Base-by-base conservation (phyloP, 257 asterid genomes). In the Nicotiana tabacum region DNA sequence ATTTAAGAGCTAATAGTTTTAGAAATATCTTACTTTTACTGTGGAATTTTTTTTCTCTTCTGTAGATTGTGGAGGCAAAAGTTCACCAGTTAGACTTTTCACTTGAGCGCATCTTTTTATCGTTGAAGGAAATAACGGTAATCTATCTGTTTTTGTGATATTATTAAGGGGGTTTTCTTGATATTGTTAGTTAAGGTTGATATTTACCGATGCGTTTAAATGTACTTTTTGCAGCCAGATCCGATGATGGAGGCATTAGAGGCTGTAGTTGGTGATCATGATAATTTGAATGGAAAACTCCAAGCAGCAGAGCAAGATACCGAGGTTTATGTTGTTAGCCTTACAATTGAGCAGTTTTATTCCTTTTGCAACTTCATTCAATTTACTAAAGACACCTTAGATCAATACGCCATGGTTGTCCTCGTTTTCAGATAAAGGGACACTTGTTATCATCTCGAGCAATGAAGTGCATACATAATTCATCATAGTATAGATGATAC, bases 21-120 rank as follows among this genome's bases (percentile, higher is more conserved):
- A 7, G 8, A 74, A 35, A 24, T 74, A 48, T 27, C 80, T 74
- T 74, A 74, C 16, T 27, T 48, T 72, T 53, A 12, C 16, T 74
- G 9, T 7, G 53, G 33, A 39, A 18, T 55, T 61, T 78, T 81
- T 39, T 39, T 77, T 68, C 27, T 39, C 48, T 77, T 68, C 32
- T 89, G 89, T 91, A 96, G 99, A 86, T 90, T 84, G 87, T 96
- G 58, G 99, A 96, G 66, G 99, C 99, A 82, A 96, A 94, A 89
- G 98, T 96, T 88, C 92, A 89, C 89, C 97, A 92, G 85, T 84
- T 96, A 91, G 98, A 96, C 85, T 96, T 94, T 87, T 84, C 95
- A 10, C 94, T 94, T 32, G 97, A 90, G 64, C 98, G 98, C 35
- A 94, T 96, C 87, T 94, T 92, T 86, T 90, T 96, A 88, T 94